Conservation (phyloP, 1,284 basidiomycete genomes). For the Trichosporon coremiiforme region DNA sequence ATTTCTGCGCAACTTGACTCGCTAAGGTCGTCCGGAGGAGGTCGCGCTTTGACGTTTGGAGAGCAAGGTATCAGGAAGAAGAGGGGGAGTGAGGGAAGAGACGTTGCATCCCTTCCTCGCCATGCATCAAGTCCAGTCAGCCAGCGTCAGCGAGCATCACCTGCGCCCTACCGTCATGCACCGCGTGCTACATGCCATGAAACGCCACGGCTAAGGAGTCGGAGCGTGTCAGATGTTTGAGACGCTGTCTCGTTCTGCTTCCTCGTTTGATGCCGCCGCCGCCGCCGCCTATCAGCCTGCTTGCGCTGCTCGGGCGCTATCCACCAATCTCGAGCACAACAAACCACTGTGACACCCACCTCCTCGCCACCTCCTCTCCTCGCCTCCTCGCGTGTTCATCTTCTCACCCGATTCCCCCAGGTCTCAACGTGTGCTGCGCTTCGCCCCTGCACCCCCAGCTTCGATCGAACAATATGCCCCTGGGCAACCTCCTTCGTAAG, state of each 20-base stretch:
- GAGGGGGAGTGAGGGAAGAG: neutral
- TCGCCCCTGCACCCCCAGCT: neutral
- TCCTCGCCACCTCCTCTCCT: neutral
- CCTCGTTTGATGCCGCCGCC: constrained; percentile 10
- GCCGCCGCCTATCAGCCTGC: neutral
- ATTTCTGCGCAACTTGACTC: neutral
- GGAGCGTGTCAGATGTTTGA: neutral
- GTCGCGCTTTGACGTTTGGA: neutral
- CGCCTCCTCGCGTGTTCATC: neutral
- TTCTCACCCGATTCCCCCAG: neutral
- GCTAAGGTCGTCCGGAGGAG: neutral
- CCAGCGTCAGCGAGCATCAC: neutral
- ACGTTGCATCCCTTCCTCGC: neutral
- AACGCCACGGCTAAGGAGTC: constrained; percentile 2
- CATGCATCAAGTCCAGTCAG: constrained; percentile 1
- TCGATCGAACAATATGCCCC: neutral
- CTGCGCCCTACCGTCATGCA: neutral
- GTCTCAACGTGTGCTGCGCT: neutral
- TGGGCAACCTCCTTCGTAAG: neutral
- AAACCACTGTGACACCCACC: neutral
- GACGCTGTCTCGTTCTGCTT: neutral
- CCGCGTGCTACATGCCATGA: neutral
- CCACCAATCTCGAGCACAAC: neutral
- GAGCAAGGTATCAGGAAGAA: neutral
- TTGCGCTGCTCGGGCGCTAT: neutral